Evolutionary conservation across 2,329 filamentous ascomycete species (phyloP).

Genomic region (Ophiostoma montium): DNA sequence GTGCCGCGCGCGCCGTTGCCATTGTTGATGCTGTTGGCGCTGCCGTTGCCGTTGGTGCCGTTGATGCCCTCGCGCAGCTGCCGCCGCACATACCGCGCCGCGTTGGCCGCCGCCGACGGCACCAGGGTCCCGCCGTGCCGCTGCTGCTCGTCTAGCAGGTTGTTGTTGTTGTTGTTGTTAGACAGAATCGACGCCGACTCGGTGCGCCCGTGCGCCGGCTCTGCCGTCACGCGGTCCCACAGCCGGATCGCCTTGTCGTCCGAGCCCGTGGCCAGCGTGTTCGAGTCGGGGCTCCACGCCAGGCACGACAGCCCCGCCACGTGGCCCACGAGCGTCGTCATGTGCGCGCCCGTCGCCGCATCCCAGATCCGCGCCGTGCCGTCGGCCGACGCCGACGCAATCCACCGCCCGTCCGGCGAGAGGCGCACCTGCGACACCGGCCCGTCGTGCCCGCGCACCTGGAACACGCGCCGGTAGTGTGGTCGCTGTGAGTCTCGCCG

Average conservation of each 20-base stretch:
- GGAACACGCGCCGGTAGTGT: conserved; percentile 55
- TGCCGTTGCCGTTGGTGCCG: conserved; percentile 6
- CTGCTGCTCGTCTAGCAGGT: background rate
- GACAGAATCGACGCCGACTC: background rate
- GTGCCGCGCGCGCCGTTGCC: conserved; percentile 20
- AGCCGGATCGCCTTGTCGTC: conserved; percentile 94
- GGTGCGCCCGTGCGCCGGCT: conserved; percentile 18
- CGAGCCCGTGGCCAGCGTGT: conserved; percentile 75
- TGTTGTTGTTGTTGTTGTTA: background rate
- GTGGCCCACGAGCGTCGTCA: conserved; percentile 86
- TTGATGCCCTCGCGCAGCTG: conserved; percentile 4
- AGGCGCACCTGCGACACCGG: conserved; percentile 78
- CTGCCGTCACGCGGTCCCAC: conserved; percentile 62
- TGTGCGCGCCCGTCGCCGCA: conserved; percentile 58
- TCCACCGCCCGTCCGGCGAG: conserved; percentile 78
- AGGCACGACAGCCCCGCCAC: conserved; percentile 84
- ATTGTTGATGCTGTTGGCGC: conserved; percentile 1
- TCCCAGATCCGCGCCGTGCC: conserved; percentile 88
- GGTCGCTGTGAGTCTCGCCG: conserved; percentile 35
- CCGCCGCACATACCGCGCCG: conserved; percentile 4
- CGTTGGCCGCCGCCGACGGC: conserved; percentile 1
- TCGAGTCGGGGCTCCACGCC: conserved; percentile 85
- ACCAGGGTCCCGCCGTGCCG: background rate
- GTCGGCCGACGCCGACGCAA: conserved; percentile 83
- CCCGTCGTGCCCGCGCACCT: conserved; percentile 63